A percentile compares a stretch with the other conserved stretches of the same genome.
These are phyloP conservation scores for Oidiodendron maius DNA, from an alignment of 495 filamentous ascomycete species.

Conservation along the genomic window DNA sequence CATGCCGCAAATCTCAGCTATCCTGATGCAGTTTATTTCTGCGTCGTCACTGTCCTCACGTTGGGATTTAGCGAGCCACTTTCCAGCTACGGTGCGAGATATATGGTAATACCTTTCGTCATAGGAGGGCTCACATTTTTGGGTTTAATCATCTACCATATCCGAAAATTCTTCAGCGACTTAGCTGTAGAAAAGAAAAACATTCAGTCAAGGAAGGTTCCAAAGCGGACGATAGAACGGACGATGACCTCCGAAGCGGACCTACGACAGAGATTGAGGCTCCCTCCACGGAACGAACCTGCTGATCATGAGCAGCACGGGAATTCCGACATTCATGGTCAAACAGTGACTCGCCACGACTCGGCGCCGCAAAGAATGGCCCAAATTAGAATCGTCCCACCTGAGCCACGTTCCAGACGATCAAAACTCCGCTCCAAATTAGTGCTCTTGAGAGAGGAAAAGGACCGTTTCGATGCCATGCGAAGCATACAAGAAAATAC, in stretches of 20 bases:
- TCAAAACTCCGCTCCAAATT: constrained; percentile 38
- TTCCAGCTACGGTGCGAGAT: constrained; percentile 37
- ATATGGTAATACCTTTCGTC: constrained; percentile 65
- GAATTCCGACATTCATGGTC: constrained; percentile 28
- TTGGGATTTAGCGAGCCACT: constrained; percentile 63
- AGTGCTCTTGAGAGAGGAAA: constrained; percentile 43
- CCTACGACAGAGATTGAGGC: constrained; percentile 32
- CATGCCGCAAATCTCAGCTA: constrained; percentile 61
- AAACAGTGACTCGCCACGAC: constrained; percentile 29
- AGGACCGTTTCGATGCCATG: constrained; percentile 74
- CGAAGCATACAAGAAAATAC: constrained; percentile 61
- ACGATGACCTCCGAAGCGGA: constrained; percentile 42
- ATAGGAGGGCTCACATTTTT: constrained; percentile 67
- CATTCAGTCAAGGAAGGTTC: constrained; percentile 51
- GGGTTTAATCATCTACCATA: constrained; percentile 67
- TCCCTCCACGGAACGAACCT: constrained; percentile 24
- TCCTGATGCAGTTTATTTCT: constrained; percentile 65
- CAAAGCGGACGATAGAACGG: constrained; percentile 49
- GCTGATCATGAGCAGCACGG: constrained; percentile 25
- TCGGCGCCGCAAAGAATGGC: constrained; percentile 14
- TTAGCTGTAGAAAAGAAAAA: constrained; percentile 64
- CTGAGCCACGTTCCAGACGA: constrained; percentile 17
- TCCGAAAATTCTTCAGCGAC: constrained; percentile 57
- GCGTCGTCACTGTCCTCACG: constrained; percentile 68
- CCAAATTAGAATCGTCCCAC: constrained; percentile 12